Evolutionary conservation across 768 basidiomycete species (phyloP).

Genomic region (Pleurotus sapidus): DNA sequence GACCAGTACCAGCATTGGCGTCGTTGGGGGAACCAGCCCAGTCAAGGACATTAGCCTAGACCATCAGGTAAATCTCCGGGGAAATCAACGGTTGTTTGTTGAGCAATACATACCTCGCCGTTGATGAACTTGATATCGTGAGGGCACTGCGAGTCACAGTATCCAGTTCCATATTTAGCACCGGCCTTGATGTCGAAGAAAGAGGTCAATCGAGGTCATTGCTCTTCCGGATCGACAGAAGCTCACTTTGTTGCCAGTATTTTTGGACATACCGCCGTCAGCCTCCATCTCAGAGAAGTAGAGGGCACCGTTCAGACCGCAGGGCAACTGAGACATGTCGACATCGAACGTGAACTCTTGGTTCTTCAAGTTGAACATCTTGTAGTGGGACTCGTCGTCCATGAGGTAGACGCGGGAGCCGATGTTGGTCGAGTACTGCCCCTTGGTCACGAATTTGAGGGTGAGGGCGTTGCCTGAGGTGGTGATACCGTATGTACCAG

Average conservation of each 20-base stretch:
- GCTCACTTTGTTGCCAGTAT: conserved; percentile 15
- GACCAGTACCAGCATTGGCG: conserved; percentile 35
- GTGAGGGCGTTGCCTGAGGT: conserved; percentile 28
- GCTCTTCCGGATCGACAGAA: not conserved
- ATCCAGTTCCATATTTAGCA: conserved; percentile 20
- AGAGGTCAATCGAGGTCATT: too few relatives aligned
- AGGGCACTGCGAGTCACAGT: conserved; percentile 33
- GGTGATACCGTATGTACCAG: conserved; percentile 37
- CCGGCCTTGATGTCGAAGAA: conserved; percentile 35
- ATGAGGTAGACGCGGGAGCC: conserved; percentile 31
- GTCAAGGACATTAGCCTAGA: conserved; percentile 5
- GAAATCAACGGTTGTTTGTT: conserved; percentile 10
- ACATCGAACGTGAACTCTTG: conserved; percentile 64
- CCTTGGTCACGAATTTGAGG: conserved; percentile 29
- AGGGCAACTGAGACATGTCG: conserved; percentile 51
- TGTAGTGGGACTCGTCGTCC: conserved; percentile 25
- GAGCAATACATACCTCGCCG: conserved; percentile 28
- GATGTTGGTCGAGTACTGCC: conserved; percentile 14
- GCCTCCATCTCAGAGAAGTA: conserved; percentile 9
- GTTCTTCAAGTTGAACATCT: conserved; percentile 43
- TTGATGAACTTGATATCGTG: conserved; percentile 46
- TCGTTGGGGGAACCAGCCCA: conserved; percentile 13
- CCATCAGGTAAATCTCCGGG: not conserved
- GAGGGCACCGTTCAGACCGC: conserved; percentile 47
- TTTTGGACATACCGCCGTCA: not conserved